Evolutionary conservation across 148 eudicot species (phyloP).

Genomic region (Mesembryanthemum crystallinum): DNA sequence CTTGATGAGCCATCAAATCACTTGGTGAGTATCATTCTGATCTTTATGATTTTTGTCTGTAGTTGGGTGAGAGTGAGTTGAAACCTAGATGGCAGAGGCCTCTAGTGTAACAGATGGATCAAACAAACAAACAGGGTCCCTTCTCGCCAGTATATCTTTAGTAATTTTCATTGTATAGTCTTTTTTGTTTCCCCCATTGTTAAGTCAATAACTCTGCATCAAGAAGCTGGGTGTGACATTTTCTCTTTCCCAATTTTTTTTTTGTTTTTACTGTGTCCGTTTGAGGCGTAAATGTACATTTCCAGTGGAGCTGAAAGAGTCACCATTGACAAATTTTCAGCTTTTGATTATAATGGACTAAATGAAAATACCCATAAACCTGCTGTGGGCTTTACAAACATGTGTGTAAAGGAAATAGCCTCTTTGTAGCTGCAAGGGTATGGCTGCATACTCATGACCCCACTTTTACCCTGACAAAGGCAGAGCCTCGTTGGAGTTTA

Average conservation of each 20-base stretch:
- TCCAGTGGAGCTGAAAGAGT: too few relatives aligned
- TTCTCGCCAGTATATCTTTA: not conserved
- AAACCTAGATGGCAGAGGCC: not conserved
- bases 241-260: constrained; percentile 3
- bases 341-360: not conserved
- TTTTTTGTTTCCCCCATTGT: not conserved
- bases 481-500: too few relatives aligned
- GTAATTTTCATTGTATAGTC: too few relatives aligned
- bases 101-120: not conserved
- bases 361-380: not conserved
- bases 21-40: constrained; percentile 61
- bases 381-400: too few relatives aligned
- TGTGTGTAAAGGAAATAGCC: too few relatives aligned
- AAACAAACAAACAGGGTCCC: not conserved
- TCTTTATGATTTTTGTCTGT: not conserved
- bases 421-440: too few relatives aligned
- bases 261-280: not conserved
- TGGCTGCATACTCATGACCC: too few relatives aligned
- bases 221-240: not conserved
- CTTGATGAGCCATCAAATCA: constrained; percentile 99
- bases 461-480: too few relatives aligned
- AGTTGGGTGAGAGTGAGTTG: not conserved
- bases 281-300: not conserved
- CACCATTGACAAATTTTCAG: constrained; percentile 2
- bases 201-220: not conserved